Evolutionary conservation across 495 filamentous ascomycete genomes (phyloP).

Genomic region (Thermothielavioides terrestris): DNA sequence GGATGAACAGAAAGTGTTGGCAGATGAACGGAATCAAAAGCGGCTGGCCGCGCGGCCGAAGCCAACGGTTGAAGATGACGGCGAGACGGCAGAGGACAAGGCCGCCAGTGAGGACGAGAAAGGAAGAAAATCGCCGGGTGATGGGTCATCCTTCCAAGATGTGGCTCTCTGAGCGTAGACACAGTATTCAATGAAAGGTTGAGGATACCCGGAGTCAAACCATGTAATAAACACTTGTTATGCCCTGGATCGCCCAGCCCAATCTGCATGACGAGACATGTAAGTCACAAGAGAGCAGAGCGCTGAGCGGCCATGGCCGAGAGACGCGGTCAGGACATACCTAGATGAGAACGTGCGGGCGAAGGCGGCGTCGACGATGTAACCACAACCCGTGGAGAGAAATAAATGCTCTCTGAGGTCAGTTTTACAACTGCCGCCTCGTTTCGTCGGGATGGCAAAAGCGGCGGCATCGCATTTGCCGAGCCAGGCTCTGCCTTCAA

Average conservation of each 20-base stretch:
- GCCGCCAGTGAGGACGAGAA: conserved; percentile 22
- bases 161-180: conserved; percentile 36
- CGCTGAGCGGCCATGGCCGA: no score
- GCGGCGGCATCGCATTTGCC: background rate
- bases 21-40: conserved; percentile 46
- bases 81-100: conserved; percentile 29
- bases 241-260: no score
- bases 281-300: no score
- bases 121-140: conserved; percentile 34
- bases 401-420: no score
- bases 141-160: conserved; percentile 46
- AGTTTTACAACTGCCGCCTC: no score
- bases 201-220: background rate
- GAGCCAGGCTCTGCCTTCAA: background rate
- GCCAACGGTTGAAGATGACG: conserved; percentile 25
- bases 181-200: background rate
- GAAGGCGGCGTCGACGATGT: no score
- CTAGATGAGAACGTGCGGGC: no score
- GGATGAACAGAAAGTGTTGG: conserved; percentile 49
- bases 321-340: no score
- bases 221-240: background rate
- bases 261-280: no score
- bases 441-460: no score
- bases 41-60: conserved; percentile 38
- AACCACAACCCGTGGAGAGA: no score